These are phyloP conservation scores for Blastocystis sp. DNA, from an alignment of 352 stramenopile genomes.

Conservation along the genomic window DNA sequence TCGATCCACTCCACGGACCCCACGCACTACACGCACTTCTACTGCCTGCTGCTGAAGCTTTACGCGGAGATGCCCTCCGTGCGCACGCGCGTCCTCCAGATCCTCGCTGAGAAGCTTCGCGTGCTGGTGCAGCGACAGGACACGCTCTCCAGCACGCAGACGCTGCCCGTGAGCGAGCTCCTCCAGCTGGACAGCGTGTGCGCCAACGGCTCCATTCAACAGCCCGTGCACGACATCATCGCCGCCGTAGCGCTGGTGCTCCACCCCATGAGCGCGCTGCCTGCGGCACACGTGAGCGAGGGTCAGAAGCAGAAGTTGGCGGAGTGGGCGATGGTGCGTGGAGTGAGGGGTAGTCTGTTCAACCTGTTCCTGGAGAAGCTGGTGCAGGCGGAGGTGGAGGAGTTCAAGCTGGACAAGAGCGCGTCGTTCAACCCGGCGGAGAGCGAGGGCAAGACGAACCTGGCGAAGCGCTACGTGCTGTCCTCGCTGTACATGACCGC, in stretches of 20 bases:
- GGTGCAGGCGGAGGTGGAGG: conserved; percentile 11
- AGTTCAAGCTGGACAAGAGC: conserved; percentile 46
- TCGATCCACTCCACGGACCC: not conserved
- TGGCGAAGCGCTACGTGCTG: conserved; percentile 1
- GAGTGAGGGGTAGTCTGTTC: not conserved
- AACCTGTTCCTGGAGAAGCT: conserved; percentile 36
- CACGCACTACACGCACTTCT: not conserved
- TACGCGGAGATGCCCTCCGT: not conserved
- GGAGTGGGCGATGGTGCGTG: not conserved
- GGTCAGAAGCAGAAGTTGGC: not conserved
- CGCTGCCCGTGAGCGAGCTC: not conserved
- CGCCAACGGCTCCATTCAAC: not conserved
- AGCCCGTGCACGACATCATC: conserved; percentile 31
- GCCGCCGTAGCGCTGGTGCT: conserved; percentile 10
- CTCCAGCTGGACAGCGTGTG: conserved; percentile 1
- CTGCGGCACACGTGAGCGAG: no score
- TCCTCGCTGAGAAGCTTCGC: conserved; percentile 10
- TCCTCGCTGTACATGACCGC: conserved; percentile 25
- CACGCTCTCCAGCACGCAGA: not conserved
- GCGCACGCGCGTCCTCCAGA: not conserved
- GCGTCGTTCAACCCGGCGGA: not conserved
- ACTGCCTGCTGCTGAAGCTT: conserved; percentile 5
- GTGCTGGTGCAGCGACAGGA: not conserved
- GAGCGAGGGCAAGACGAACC: conserved; percentile 16
- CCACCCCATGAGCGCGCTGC: not conserved